Evolutionary conservation across 768 basidiomycete genomes (phyloP).

Genomic region (Lactarius sp.): DNA sequence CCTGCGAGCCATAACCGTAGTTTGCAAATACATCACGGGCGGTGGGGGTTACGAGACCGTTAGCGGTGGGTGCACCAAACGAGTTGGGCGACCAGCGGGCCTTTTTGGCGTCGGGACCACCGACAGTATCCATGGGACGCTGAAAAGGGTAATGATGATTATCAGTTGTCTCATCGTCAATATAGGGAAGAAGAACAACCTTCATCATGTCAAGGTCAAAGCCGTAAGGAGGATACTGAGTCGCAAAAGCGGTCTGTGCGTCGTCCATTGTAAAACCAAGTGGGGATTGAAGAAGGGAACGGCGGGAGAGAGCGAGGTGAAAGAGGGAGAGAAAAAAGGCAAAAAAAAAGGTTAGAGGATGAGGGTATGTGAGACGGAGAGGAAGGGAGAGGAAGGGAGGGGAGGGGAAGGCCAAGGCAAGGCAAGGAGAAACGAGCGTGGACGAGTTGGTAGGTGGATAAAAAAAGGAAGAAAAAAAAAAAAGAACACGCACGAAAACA

Average conservation of each 20-base stretch:
- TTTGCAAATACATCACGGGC: constrained; percentile 74
- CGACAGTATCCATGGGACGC: constrained; percentile 83
- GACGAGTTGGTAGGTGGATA: constrained; percentile 28
- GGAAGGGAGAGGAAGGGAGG: constrained; percentile 30
- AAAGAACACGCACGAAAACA: constrained; percentile 40
- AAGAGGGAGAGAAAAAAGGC: constrained; percentile 29
- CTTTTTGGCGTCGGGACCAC: constrained; percentile 84
- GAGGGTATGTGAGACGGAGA: constrained; percentile 39
- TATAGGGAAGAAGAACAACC: constrained; percentile 38
- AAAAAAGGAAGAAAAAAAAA: constrained; percentile 24
- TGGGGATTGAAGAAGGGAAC: constrained; percentile 22
- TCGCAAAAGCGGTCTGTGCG: constrained; percentile 62
- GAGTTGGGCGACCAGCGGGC: constrained; percentile 82
- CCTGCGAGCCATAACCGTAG: constrained; percentile 81
- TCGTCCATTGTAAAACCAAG: constrained; percentile 53
- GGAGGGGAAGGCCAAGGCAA: constrained; percentile 14
- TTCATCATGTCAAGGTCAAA: constrained; percentile 94
- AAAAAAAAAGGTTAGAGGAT: constrained; percentile 48
- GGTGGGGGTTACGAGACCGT: constrained; percentile 39
- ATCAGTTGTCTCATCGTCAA: not conserved
- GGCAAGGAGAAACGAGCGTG: constrained; percentile 26
- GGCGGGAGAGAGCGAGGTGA: constrained; percentile 17
- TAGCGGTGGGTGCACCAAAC: constrained; percentile 35
- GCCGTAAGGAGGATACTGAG: constrained; percentile 63
- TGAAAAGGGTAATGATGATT: constrained; percentile 30